Evolutionary conservation across 495 filamentous ascomycete genomes (phyloP), one percentile per base, ranked within the genome.

Genomic region (Achaetomiella virescens): DNA sequence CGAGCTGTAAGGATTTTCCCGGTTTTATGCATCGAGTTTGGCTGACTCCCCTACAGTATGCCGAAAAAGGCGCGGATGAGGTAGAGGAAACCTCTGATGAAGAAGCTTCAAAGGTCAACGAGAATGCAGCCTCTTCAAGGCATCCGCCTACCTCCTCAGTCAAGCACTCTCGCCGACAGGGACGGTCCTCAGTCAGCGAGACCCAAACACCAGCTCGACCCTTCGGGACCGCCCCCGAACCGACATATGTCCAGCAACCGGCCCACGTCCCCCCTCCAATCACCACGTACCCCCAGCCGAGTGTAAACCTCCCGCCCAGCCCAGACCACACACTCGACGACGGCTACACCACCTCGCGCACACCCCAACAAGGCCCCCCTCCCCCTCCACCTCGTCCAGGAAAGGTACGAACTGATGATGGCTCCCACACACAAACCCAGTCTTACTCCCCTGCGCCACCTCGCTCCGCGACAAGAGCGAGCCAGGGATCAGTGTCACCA

Each of bases 361-460:
- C 62, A 0, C 61, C 60, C 0, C 54, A 52, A 37, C 55, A 60
- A 33, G 52, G 56, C 5, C 59, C 55, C 7, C 63, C 58, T 8
- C 61, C 65, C 6, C 67, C 67, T 5, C 67, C 67, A 0, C 66
- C 63, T 2, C 62, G 67, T 4, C 67, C 67, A 0, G 65, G 62
- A 15, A 70, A 70, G 62, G 61, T 68, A 12, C 55, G 63, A 15
- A 17, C 59, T 12, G 62, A 62, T 9, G 55, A 58, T 9, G n/a
- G 46, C 5, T 18, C 10, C 17, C 24, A 43, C 24, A 48, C 35
- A 6, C 38, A 48, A 12, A 31, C 33, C 29, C 47, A 42, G 40
- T 37, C 50, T n/a, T 56, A 62, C 35, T 20, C 55, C 5, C 36
- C 55, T 2, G 48, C 52, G 29, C 52, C 52, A 25, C 50, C 51